Evolutionary conservation across 2,329 filamentous ascomycete species (phyloP).

Genomic region (Tolypocladium sp.): DNA sequence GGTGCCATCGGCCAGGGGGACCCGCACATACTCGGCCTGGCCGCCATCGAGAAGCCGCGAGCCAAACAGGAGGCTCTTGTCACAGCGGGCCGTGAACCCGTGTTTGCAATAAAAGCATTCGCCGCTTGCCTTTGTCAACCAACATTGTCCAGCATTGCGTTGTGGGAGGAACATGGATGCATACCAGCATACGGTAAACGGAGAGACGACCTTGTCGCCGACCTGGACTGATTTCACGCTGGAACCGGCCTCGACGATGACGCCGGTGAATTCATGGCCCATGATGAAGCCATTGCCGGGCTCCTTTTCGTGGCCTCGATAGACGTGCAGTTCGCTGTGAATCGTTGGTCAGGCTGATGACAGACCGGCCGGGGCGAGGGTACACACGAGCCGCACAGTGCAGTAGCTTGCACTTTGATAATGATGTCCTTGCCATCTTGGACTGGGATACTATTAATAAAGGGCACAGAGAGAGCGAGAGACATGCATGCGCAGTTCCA

Average conservation of each 20-base stretch:
- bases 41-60: conserved; percentile 60
- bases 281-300: conserved; percentile 55
- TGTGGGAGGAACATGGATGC: conserved; percentile 12
- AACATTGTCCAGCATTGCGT: background rate
- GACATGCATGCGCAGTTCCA: conserved; percentile 3
- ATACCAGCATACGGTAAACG: conserved; percentile 75
- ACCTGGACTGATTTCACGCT: conserved; percentile 59
- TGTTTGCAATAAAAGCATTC: conserved; percentile 79
- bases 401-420: conserved; percentile 74
- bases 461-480: background rate
- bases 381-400: conserved; percentile 76
- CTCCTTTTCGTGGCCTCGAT: conserved; percentile 68
- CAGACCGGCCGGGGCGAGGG: conserved; percentile 1
- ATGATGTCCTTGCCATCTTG: conserved; percentile 66
- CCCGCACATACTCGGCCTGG: conserved; percentile 74
- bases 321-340: conserved; percentile 77
- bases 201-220: conserved; percentile 72
- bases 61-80: conserved; percentile 62
- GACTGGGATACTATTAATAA: conserved; percentile 29
- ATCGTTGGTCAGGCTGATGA: background rate
- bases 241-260: conserved; percentile 57
- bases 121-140: conserved; percentile 12
- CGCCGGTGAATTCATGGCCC: conserved; percentile 85
- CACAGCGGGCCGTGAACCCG: conserved; percentile 69
- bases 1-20: conserved; percentile 74